Percentiles rank a stretch among this genome's conserved stretches.
These are phyloP conservation scores for Auxenochlorella pyrenoidosa DNA, from an alignment of 139 green algal species.

Conservation along the genomic window DNA sequence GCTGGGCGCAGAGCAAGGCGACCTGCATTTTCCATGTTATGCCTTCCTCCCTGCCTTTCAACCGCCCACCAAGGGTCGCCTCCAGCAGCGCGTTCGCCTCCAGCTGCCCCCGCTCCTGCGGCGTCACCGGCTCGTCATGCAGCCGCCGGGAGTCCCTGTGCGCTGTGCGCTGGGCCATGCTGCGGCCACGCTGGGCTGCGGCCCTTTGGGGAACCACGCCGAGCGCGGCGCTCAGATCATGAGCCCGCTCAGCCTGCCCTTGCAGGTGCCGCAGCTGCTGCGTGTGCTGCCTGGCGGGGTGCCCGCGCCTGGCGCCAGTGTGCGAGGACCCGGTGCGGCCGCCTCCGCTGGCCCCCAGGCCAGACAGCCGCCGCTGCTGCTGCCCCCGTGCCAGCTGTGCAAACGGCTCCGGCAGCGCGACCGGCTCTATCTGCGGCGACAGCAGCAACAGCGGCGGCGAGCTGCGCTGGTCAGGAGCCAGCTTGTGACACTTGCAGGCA, in stretches of 20 bases:
- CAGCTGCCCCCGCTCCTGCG: not conserved
- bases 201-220: not conserved
- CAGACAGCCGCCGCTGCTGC: constrained; percentile 3
- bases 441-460: not conserved
- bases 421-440: constrained; percentile 11
- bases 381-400: not conserved
- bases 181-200: not conserved
- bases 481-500: not conserved
- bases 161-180: not conserved
- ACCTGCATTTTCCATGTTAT: too few species aligned
- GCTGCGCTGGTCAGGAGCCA: not conserved
- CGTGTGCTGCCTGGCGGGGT: not conserved
- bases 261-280: not conserved
- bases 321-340: not conserved
- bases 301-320: not conserved
- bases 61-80: constrained; percentile 7
- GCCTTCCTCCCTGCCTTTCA: too few species aligned
- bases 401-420: constrained; percentile 1
- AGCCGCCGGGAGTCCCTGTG: not conserved
- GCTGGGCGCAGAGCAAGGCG: too few species aligned
- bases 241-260: not conserved
- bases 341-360: not conserved
- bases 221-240: not conserved
- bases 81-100: not conserved
- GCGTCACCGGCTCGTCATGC: not conserved